phyloP scores from a whole-genome alignment of 176 grass and related monocot genomes.

The Secale cereale region DNA sequence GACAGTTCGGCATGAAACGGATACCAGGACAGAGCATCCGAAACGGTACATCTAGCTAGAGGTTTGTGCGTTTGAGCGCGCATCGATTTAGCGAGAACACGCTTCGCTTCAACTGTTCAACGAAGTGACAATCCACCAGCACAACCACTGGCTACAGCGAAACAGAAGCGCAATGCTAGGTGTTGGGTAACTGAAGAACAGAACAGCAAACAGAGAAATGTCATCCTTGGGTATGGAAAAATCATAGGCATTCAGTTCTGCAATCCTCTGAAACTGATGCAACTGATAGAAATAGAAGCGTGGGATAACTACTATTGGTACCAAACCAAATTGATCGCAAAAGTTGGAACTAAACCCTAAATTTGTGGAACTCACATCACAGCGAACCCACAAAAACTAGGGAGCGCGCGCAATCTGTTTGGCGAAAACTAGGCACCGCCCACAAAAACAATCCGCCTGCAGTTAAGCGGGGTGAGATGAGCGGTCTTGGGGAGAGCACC shows the following conservation, averaged over 20 bases:
- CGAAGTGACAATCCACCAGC: not conserved
- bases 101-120: not conserved
- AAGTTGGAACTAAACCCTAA: constrained; percentile 10
- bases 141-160: not conserved
- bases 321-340: not conserved
- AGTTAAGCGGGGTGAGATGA: not conserved
- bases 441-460: not conserved
- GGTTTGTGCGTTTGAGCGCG: not conserved
- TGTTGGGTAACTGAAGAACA: not conserved
- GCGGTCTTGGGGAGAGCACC: not conserved
- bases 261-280: not conserved
- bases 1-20: not conserved
- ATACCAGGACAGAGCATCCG: not conserved
- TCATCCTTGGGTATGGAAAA: not conserved
- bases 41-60: not conserved
- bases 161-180: not conserved
- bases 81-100: not conserved
- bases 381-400: no score
- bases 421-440: not conserved
- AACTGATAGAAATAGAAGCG: not conserved
- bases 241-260: not conserved
- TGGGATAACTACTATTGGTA: not conserved
- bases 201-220: not conserved
- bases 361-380: not conserved
- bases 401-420: not conserved